These are phyloP conservation scores for Annulohypoxylon moriforme DNA, from an alignment of 495 filamentous ascomycete species.

Conservation along the genomic window DNA sequence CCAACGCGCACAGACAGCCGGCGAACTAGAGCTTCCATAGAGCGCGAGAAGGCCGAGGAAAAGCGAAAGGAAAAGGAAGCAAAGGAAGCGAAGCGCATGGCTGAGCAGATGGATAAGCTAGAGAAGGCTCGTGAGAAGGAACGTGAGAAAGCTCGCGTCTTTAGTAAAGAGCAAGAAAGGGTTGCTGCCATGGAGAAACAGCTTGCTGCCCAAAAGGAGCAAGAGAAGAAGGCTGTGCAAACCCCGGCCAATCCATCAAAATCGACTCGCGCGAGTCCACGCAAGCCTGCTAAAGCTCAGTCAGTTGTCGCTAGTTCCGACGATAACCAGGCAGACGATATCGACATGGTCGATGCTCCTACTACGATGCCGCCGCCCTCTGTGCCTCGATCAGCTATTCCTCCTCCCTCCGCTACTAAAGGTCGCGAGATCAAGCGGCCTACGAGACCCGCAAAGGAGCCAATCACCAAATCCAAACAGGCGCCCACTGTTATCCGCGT, in stretches of 20 bases:
- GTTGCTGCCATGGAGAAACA: slow-evolving; percentile 63
- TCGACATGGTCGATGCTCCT: slow-evolving; percentile 64
- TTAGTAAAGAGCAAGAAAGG: slow-evolving; percentile 70
- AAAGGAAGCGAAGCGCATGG: slow-evolving; percentile 58
- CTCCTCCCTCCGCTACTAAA: slow-evolving; percentile 62
- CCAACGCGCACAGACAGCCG: slow-evolving; percentile 62
- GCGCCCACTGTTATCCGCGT: slow-evolving; percentile 84
- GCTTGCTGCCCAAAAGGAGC: slow-evolving; percentile 55
- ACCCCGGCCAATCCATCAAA: slow-evolving; percentile 54
- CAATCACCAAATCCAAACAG: slow-evolving; percentile 72
- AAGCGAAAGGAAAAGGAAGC: slow-evolving; percentile 71
- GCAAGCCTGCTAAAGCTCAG: slow-evolving; percentile 60
- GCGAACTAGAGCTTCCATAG: slow-evolving; percentile 78
- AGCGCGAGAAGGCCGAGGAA: slow-evolving; percentile 72
- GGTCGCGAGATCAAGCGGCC: slow-evolving; percentile 70
- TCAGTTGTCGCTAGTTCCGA: slow-evolving; percentile 47
- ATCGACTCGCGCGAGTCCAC: slow-evolving; percentile 60
- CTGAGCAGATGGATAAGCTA: slow-evolving; percentile 67
- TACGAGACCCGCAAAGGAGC: slow-evolving; percentile 76
- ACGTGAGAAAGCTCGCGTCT: slow-evolving; percentile 70
- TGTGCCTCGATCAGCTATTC: slow-evolving; percentile 60
- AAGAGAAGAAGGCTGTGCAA: slow-evolving; percentile 50
- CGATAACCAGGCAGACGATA: slow-evolving; percentile 54
- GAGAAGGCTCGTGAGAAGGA: slow-evolving; percentile 66
- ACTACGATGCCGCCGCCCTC: slow-evolving; percentile 65